Evolutionary conservation across 208 protist genomes (phyloP), one percentile per base, ranked within the genome.

Genomic region (Trypanosoma avium): DNA sequence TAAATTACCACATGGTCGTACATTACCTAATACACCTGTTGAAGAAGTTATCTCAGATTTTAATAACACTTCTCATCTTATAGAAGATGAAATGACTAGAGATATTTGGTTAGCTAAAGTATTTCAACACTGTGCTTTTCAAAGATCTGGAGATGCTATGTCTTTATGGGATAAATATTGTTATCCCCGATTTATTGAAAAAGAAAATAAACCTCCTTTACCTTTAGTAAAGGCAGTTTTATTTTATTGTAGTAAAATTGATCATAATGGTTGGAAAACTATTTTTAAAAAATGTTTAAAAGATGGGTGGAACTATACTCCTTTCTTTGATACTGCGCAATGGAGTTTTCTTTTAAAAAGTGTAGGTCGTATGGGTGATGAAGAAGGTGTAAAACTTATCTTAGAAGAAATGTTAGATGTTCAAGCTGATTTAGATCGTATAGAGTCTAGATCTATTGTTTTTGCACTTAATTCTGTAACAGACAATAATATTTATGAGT

Each of bases 321-420:
- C 90, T 9, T 65, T 71, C 47, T 94, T 94, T 62, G 81, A 88
- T 62, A 90, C 81, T 4, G 77, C 80, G 35, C 85, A 92, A 73
- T 96, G 90, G 88, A 90, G 73, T 61, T 88, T 85, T 58, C 61
- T 96, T 53, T 70, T 96, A 26, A 88, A 93, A 62, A 90, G 84
- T 56, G 73, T 84, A 3, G 90, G 90, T 1, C 71, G 81, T 15
- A 83, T 91, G 60, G 85, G 79, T 10, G 90, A 96, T 53, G 87
- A 92, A 62, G 40, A 81, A 9, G 90, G 86, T 4, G 79, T 93
- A 32, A 56, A 75, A 52, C 40, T 87, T 47, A 33, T 96, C 17
- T 56, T 96, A 45, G 85, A 93, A 42, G 87, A 96, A 77, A 94
- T 94, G 86, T 61, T 90, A 17, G 86, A 93, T 50, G 86, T 93